Base-by-base conservation (phyloP, 2,329 filamentous ascomycete genomes). In the Microsporum ferrugineum region DNA sequence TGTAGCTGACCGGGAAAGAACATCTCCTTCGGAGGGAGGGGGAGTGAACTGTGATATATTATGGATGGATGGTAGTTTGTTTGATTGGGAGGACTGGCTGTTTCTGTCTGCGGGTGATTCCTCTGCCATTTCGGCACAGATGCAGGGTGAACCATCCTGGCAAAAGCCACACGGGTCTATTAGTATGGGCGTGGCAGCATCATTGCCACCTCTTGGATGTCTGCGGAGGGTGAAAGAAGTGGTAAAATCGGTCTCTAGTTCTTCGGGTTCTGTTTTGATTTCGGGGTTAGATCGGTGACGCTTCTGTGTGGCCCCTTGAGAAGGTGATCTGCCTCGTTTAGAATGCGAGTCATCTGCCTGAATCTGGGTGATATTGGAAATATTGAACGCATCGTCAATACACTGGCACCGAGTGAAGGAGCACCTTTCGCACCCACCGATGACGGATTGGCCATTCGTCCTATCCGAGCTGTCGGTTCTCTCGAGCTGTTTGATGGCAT, bases 151-250 rank as follows among this genome's bases (percentile, higher is more conserved):
- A 3, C 88, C 88, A 63, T 91, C 88, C 64, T 86, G 84, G 73
- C 89, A 94, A 75, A 94, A 94, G 5, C 89, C 89, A 71, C 89
- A 94, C 23, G 83, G 82, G 67, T 92, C 88, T 64, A 83, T 81
- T 3, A 81, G 76, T 23, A 71, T 70, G 53, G 64, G 74, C 66
- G 68, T 74, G 64, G 70, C 72, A 64, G 65, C 68, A 62, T 36
- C 63, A 64, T 65, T 57, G 63, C 68, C 53, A 65, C 64, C 58
- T 66, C 70, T 66, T 58, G 62, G 60, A 31, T 63, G 71, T 58
- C 66, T 76, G 70, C 66, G 78, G 76, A 69, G 78, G 76, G 60
- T 82, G 77, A 88, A 88, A 66, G 84, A 80, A 63, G 81, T 74
- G 4, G 88, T 90, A 66, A 91, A 91, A 70, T 91, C 88, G 53